A percentile compares a stretch with the other conserved stretches of the same genome.
These are phyloP conservation scores for Gonium pectorale DNA, from an alignment of 139 green algal genomes.

Conservation along the genomic window DNA sequence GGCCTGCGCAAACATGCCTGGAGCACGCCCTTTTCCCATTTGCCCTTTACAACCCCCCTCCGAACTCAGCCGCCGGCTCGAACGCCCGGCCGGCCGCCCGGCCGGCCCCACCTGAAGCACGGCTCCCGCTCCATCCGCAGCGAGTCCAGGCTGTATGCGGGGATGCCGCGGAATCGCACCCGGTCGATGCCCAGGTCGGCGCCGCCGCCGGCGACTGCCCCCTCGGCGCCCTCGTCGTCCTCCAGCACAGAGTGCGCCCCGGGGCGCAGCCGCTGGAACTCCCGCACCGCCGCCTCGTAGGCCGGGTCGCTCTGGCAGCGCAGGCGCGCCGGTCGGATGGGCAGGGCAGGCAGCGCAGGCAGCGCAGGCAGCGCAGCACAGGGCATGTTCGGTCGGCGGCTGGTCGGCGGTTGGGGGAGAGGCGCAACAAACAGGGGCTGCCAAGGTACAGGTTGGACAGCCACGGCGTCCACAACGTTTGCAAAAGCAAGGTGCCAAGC, in stretches of 20 bases:
- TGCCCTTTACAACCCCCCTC: too few species aligned
- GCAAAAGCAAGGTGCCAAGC: too few species aligned
- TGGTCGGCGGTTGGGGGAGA: too few species aligned
- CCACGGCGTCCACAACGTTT: too few species aligned
- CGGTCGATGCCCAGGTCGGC: not conserved
- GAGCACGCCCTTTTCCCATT: too few species aligned
- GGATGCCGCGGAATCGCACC: slow-evolving; percentile 18
- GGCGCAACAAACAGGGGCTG: too few species aligned
- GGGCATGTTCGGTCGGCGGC: too few species aligned
- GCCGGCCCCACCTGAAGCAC: slow-evolving; percentile 20
- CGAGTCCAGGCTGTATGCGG: not conserved
- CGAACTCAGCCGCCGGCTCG: too few species aligned
- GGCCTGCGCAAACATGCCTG: too few species aligned
- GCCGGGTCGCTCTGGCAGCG: slow-evolving; percentile 26
- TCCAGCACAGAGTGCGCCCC: not conserved
- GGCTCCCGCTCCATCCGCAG: slow-evolving; percentile 39
- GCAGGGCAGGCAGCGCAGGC: not conserved
- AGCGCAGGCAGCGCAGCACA: too few species aligned
- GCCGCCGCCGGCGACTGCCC: not conserved
- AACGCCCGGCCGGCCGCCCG: not conserved
- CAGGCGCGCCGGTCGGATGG: too few species aligned
- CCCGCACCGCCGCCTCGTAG: not conserved
- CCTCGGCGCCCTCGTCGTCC: not conserved
- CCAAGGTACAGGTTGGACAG: too few species aligned
- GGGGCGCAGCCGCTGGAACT: not conserved